Evolutionary conservation across 2,329 filamentous ascomycete genomes (phyloP).

Genomic region (Colletotrichum sp.): DNA sequence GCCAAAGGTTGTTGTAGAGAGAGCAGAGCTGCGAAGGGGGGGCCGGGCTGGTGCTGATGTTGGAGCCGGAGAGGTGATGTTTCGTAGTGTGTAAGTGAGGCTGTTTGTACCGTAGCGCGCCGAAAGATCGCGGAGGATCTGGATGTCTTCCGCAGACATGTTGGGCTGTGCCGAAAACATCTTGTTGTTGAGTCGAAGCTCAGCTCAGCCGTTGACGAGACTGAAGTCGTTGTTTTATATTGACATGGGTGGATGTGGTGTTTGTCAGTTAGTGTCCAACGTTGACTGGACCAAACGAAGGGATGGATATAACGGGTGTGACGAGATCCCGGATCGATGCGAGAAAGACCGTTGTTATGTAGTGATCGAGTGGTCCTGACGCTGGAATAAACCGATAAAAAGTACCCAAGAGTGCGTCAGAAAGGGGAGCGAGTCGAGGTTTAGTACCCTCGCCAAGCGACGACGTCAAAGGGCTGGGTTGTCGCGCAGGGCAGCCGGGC

Average conservation of each 20-base stretch:
- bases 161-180: not conserved
- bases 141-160: conserved; percentile 9
- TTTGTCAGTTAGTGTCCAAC: not conserved
- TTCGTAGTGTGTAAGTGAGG: not conserved
- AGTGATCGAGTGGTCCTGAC: not conserved
- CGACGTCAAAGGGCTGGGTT: not conserved
- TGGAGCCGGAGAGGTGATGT: not conserved
- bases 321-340: not conserved
- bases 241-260: not conserved
- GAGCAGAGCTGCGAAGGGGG: conserved; percentile 32
- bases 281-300: not conserved
- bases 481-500: not conserved
- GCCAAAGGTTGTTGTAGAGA: conserved; percentile 45
- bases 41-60: not conserved
- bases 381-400: not conserved
- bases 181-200: not conserved
- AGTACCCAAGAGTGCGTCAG: not conserved
- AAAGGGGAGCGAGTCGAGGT: not conserved
- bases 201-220: not conserved
- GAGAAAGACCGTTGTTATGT: conserved; percentile 3
- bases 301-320: not conserved
- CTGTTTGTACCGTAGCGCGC: conserved; percentile 6
- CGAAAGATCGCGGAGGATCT: not conserved
- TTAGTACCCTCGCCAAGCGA: conserved; percentile 9
- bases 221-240: not conserved